A percentile compares a stretch with the other conserved stretches of the same genome.
Conservation (phyloP, 2,329 filamentous ascomycete genomes). For the Eutypella sp. region DNA sequence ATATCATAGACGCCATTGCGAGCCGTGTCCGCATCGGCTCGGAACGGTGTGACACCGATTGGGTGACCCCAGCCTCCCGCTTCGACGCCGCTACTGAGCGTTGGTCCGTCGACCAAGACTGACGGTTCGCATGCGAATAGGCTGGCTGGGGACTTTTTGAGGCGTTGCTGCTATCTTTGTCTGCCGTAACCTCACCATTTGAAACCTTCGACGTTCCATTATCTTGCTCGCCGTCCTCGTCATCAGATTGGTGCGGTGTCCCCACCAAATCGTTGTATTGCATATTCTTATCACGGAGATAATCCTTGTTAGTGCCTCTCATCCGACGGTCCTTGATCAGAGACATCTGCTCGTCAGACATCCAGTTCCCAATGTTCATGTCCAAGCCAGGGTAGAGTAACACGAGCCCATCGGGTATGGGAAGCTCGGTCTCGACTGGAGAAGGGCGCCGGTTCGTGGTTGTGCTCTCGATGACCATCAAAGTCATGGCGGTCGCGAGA, state of each 20-base stretch:
- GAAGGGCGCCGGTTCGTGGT: slow-evolving; percentile 51
- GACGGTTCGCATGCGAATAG: slow-evolving; percentile 44
- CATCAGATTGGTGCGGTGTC: slow-evolving; percentile 76
- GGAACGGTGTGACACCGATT: slow-evolving; percentile 43
- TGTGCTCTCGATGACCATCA: slow-evolving; percentile 83
- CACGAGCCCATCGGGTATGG: slow-evolving; percentile 73
- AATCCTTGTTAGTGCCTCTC: slow-evolving; percentile 70
- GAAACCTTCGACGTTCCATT: slow-evolving; percentile 20
- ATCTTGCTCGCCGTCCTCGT: slow-evolving; percentile 53
- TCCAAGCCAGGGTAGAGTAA: slow-evolving; percentile 87
- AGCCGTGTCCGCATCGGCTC: slow-evolving; percentile 73
- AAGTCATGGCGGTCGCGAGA: slow-evolving; percentile 69
- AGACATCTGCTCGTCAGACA: slow-evolving; percentile 97
- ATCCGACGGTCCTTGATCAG: slow-evolving; percentile 80
- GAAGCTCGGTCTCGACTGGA: slow-evolving; percentile 55
- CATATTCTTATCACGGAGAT: slow-evolving; percentile 79
- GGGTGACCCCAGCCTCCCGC: slow-evolving; percentile 13
- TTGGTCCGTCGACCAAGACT: slow-evolving; percentile 27
- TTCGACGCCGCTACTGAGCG: slow-evolving; percentile 12
- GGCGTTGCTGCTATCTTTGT: slow-evolving; percentile 11
- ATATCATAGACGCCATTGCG: slow-evolving; percentile 94
- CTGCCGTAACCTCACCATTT: slow-evolving; percentile 10
- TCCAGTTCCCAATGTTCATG: slow-evolving; percentile 98
- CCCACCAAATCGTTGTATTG: slow-evolving; percentile 82
- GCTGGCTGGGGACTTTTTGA: slow-evolving; percentile 39